These are phyloP conservation scores for Solanum chacoense DNA, from an alignment of 305 asterid genomes.

Conservation along the genomic window DNA sequence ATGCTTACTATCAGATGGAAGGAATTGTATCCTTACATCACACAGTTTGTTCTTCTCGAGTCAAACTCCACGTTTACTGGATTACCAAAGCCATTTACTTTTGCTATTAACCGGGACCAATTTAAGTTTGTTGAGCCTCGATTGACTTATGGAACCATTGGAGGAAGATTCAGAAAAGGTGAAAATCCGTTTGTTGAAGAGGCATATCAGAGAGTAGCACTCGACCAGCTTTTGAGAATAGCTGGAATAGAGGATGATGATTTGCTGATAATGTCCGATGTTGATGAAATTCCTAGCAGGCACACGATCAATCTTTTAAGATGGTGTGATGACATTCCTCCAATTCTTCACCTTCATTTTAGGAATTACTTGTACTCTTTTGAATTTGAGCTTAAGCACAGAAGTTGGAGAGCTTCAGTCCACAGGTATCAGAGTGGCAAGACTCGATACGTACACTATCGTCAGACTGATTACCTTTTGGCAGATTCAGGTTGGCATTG, in stretches of 20 bases:
- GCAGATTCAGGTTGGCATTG: slow-evolving; percentile 87
- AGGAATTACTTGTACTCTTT: slow-evolving; percentile 64
- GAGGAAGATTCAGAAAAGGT: slow-evolving; percentile 55
- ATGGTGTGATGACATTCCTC: slow-evolving; percentile 78
- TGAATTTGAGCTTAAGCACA: slow-evolving; percentile 42
- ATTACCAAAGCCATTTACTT: slow-evolving; percentile 51
- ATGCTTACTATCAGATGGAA: slow-evolving; percentile 76
- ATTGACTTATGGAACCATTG: slow-evolving; percentile 50
- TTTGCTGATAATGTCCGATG: slow-evolving; percentile 74
- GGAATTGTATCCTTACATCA: slow-evolving; percentile 54
- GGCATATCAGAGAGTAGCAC: slow-evolving; percentile 53
- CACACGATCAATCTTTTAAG: slow-evolving; percentile 57
- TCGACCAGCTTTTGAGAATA: slow-evolving; percentile 46
- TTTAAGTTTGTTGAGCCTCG: slow-evolving; percentile 58
- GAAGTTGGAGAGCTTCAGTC: slow-evolving; percentile 77
- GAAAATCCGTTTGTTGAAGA: slow-evolving; percentile 75
- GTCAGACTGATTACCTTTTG: slow-evolving; percentile 49
- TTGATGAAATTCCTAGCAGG: slow-evolving; percentile 70
- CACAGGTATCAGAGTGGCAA: slow-evolving; percentile 45
- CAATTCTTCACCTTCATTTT: slow-evolving; percentile 59
- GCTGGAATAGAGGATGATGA: slow-evolving; percentile 85
- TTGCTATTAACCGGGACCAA: slow-evolving; percentile 31
- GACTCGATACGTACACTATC: slow-evolving; percentile 63
- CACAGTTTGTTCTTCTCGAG: slow-evolving; percentile 73
- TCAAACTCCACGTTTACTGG: slow-evolving; percentile 76